phyloP scores from a whole-genome alignment of 2,329 filamentous ascomycete species.

The Xylaria sp. region DNA sequence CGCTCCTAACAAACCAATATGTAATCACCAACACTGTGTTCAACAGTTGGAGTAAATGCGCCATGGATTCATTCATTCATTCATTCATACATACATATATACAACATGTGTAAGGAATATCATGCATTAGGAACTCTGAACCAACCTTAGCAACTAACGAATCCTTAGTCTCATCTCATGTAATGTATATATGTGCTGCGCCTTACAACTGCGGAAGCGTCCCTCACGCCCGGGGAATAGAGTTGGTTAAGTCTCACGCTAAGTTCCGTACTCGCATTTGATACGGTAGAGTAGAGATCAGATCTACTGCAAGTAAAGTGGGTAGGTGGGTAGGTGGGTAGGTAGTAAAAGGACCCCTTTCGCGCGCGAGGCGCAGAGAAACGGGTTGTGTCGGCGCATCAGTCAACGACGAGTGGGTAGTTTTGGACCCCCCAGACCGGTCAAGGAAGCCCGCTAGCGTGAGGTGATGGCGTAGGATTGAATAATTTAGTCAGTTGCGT shows the following conservation, averaged over 20 bases:
- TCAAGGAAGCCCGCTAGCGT: background rate
- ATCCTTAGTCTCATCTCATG: background rate
- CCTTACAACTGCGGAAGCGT: constrained; percentile 9
- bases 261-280: constrained; percentile 11
- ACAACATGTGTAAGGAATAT: no score
- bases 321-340: background rate
- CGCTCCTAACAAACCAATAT: no score
- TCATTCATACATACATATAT: no score
- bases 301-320: no score
- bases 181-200: no score
- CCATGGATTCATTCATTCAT: no score
- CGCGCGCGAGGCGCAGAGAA: constrained; percentile 6
- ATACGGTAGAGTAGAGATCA: background rate
- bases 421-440: background rate
- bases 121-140: no score
- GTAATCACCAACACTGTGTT: no score
- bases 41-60: no score
- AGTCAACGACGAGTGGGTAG: background rate
- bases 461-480: background rate
- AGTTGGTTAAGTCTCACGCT: background rate
- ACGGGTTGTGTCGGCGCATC: background rate
- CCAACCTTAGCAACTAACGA: no score
- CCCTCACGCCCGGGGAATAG: background rate
- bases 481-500: background rate
- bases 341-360: background rate